A percentile compares a stretch with the other conserved stretches of the same genome.
phyloP scores from a whole-genome alignment of 108 stramenopile genomes.

The Skeletonema costatum region DNA sequence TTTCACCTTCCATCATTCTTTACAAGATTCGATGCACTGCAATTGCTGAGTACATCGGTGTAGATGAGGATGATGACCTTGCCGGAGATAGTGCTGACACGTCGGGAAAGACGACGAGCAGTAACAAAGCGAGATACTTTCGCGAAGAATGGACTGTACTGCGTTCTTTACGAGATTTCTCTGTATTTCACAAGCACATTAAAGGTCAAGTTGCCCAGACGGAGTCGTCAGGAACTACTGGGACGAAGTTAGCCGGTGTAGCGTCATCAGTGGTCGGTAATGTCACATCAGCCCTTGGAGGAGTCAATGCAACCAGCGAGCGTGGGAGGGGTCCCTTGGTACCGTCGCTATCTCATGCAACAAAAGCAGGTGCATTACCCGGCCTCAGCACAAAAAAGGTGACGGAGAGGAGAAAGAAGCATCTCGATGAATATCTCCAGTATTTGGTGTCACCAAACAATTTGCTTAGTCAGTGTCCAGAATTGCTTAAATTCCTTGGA shows the following conservation, averaged over 20 bases:
- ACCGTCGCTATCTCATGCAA: slow-evolving; percentile 77
- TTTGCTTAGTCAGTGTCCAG: slow-evolving; percentile 65
- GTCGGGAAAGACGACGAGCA: slow-evolving; percentile 4
- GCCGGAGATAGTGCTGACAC: slow-evolving; percentile 7
- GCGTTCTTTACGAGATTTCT: slow-evolving; percentile 81
- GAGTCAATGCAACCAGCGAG: slow-evolving; percentile 22
- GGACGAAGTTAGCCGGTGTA: slow-evolving; percentile 70
- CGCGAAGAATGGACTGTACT: slow-evolving; percentile 85
- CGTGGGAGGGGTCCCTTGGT: slow-evolving; percentile 64
- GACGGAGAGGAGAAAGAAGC: slow-evolving; percentile 63
- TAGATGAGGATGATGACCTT: slow-evolving; percentile 39
- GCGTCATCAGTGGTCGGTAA: slow-evolving; percentile 58
- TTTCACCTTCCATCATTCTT: slow-evolving; percentile 44
- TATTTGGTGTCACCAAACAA: slow-evolving; percentile 66
- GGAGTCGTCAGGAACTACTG: slow-evolving; percentile 73
- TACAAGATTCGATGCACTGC: slow-evolving; percentile 80
- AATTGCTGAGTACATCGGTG: slow-evolving; percentile 53
- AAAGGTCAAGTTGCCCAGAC: slow-evolving; percentile 68
- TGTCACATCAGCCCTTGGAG: slow-evolving; percentile 45
- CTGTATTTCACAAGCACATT: slow-evolving; percentile 80
- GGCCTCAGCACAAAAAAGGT: slow-evolving; percentile 62
- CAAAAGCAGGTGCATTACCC: slow-evolving; percentile 69
- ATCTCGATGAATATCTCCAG: slow-evolving; percentile 72
- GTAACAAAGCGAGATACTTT: slow-evolving; percentile 33
- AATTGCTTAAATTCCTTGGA: slow-evolving; percentile 77